These are phyloP conservation scores for Trametes elegans DNA, from an alignment of 768 basidiomycete genomes.

Conservation along the genomic window DNA sequence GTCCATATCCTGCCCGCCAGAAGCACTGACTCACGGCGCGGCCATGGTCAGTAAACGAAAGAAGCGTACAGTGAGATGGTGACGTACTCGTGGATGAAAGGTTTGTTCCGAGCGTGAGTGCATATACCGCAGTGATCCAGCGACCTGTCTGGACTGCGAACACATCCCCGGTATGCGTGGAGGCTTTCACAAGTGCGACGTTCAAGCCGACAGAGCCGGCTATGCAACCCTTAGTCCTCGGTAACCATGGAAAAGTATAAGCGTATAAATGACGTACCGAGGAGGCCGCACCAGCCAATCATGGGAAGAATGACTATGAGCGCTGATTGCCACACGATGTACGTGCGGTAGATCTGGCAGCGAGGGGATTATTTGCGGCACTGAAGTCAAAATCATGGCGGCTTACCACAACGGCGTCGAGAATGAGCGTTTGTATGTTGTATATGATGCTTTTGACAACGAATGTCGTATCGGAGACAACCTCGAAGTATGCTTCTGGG, in stretches of 20 bases:
- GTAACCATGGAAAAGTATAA: neutral
- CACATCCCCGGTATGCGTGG: slow-evolving; percentile 19
- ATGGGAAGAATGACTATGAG: slow-evolving; percentile 28
- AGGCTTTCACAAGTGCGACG: slow-evolving; percentile 18
- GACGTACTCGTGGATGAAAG: slow-evolving; percentile 31
- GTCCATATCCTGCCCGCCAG: slow-evolving; percentile 33
- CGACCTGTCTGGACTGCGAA: slow-evolving; percentile 27
- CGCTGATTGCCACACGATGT: slow-evolving; percentile 33
- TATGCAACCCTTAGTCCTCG: slow-evolving; percentile 8
- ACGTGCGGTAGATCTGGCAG: slow-evolving; percentile 21
- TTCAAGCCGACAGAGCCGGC: slow-evolving; percentile 24
- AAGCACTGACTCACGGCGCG: slow-evolving; percentile 20
- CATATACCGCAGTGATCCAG: slow-evolving; percentile 38
- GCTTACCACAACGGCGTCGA: slow-evolving; percentile 26
- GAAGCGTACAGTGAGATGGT: too few relatives aligned
- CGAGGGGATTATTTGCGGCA: neutral
- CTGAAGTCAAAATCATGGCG: neutral
- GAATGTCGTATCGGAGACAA: slow-evolving; percentile 6
- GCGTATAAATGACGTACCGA: slow-evolving; percentile 18
- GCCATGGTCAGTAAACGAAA: neutral
- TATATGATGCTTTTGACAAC: slow-evolving; percentile 3
- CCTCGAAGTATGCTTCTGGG: slow-evolving; percentile 6
- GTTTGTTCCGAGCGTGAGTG: slow-evolving; percentile 33
- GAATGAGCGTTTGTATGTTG: slow-evolving; percentile 7
- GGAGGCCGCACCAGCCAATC: slow-evolving; percentile 31